These are phyloP conservation scores for Sugiyamaella smithiae DNA, from an alignment of 805 yeast species.

Conservation along the genomic window DNA sequence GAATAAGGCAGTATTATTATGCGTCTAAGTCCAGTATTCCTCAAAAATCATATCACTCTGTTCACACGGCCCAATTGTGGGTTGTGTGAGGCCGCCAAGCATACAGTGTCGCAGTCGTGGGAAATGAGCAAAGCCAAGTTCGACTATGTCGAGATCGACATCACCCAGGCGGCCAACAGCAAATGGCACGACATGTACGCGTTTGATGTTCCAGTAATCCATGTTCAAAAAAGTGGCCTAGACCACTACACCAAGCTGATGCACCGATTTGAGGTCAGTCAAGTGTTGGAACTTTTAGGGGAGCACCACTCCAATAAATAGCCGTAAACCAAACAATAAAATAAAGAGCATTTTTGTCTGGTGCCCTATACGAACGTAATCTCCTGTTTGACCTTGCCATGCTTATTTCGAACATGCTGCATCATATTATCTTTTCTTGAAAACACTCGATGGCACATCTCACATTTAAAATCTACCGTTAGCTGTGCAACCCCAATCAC, in stretches of 20 bases:
- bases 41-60: conserved; percentile 24
- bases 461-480: conserved; percentile 21
- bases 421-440: conserved; percentile 28
- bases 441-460: conserved; percentile 23
- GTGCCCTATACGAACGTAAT: background rate
- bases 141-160: conserved; percentile 31
- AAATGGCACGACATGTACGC: conserved; percentile 38
- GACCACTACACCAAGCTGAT: conserved; percentile 21
- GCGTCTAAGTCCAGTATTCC: conserved; percentile 4
- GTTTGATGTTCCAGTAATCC: conserved; percentile 39
- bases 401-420: conserved; percentile 28
- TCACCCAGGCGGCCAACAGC: conserved; percentile 32
- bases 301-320: background rate
- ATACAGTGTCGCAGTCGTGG: conserved; percentile 21
- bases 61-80: conserved; percentile 38
- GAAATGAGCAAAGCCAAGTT: conserved; percentile 21
- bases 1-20: too few relatives aligned
- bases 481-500: too few relatives aligned
- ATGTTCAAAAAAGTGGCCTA: conserved; percentile 20
- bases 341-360: too few relatives aligned
- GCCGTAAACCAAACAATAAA: background rate
- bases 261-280: conserved; percentile 28
- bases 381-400: conserved; percentile 13
- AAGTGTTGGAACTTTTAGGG: conserved; percentile 20
- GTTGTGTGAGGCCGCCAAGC: conserved; percentile 35